Percentiles rank a stretch among this genome's conserved stretches.
Conservation (phyloP, 768 basidiomycete genomes). For the Boletellus ananiceps region DNA sequence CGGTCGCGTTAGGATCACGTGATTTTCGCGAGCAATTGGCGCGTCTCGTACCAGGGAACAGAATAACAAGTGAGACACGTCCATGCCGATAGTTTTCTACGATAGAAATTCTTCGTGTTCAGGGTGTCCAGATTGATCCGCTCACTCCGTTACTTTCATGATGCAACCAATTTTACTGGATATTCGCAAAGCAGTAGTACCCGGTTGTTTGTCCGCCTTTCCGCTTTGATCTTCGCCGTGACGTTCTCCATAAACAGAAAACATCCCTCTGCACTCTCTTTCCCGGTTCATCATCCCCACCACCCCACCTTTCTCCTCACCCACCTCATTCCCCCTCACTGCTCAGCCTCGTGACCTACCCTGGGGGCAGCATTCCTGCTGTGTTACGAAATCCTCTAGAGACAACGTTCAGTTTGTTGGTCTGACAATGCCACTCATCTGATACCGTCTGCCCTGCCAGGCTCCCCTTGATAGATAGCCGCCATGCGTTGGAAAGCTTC, state of each 20-base stretch:
- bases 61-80: conserved; percentile 17
- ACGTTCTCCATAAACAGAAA: conserved; percentile 14
- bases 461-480: background rate
- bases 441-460: background rate
- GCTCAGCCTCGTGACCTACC: background rate
- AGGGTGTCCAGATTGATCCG: background rate
- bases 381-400: background rate
- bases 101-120: background rate
- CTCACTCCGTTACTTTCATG: background rate
- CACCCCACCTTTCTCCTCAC: background rate
- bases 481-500: background rate
- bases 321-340: background rate
- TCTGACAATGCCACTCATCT: conserved; percentile 7
- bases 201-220: conserved; percentile 9
- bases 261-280: background rate
- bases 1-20: conserved; percentile 12
- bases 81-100: background rate
- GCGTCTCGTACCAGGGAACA: conserved; percentile 5
- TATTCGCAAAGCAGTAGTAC: background rate
- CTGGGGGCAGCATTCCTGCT: background rate
- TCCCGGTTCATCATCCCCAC: background rate
- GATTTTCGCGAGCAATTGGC: conserved; percentile 1
- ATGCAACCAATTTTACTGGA: background rate
- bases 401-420: background rate
- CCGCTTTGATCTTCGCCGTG: conserved; percentile 10